Conservation (phyloP, 2,329 filamentous ascomycete species). For the Ophiostoma tasmaniense region DNA sequence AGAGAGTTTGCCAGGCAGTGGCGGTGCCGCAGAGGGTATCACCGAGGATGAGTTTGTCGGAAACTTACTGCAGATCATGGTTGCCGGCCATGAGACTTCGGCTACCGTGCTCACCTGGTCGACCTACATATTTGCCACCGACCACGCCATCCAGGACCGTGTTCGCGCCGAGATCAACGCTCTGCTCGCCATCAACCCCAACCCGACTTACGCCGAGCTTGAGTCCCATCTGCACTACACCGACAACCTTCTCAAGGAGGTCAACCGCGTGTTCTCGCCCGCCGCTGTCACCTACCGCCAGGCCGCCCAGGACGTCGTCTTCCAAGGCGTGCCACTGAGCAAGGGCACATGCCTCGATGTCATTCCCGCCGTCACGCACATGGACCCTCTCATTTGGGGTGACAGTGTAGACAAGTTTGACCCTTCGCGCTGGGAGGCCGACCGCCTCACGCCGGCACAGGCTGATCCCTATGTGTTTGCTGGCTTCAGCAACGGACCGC, state of each 20-base stretch:
- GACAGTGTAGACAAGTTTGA: constrained; percentile 29
- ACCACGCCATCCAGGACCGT: constrained; percentile 28
- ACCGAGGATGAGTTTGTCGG: constrained; percentile 24
- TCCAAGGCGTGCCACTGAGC: constrained; percentile 30
- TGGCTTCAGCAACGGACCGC: constrained; percentile 26
- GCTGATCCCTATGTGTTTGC: constrained; percentile 26
- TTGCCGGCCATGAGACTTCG: constrained; percentile 29
- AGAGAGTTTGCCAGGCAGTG: constrained; percentile 20
- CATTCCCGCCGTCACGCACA: constrained; percentile 30
- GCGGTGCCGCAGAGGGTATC: constrained; percentile 16
- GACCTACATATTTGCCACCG: constrained; percentile 27
- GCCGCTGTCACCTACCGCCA: constrained; percentile 18
- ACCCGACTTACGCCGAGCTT: constrained; percentile 14
- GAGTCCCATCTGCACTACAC: constrained; percentile 24
- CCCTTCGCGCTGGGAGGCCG: constrained; percentile 31
- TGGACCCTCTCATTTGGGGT: constrained; percentile 33
- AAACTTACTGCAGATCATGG: constrained; percentile 19
- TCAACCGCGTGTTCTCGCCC: constrained; percentile 29
- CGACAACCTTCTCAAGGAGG: constrained; percentile 30
- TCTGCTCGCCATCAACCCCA: constrained; percentile 26
- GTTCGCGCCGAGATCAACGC: constrained; percentile 32
- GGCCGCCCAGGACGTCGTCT: constrained; percentile 24
- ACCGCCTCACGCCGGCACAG: constrained; percentile 21
- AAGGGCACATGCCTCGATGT: constrained; percentile 31
- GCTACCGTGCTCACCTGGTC: constrained; percentile 29